Evolutionary conservation across 495 filamentous ascomycete genomes (phyloP).

Genomic region (Penicillium lividum): DNA sequence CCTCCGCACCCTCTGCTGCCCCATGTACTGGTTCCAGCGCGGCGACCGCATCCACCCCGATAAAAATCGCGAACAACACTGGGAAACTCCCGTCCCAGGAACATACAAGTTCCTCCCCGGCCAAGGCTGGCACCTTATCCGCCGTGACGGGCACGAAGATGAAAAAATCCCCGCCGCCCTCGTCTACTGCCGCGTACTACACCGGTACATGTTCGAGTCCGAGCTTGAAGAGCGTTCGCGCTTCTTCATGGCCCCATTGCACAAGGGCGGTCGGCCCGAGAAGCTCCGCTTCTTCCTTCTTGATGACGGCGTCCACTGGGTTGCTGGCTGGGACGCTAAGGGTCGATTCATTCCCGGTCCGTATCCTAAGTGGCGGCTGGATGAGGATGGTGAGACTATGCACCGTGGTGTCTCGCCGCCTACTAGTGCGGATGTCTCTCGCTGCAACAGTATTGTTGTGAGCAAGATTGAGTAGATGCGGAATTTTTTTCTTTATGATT

Average conservation of each 20-base stretch:
- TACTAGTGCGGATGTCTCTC: constrained; percentile 44
- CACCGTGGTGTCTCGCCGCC: constrained; percentile 39
- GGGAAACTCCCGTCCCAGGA: constrained; percentile 47
- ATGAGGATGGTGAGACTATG: constrained; percentile 42
- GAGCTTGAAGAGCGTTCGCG: constrained; percentile 46
- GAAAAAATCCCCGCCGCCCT: constrained; percentile 43
- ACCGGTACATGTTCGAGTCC: constrained; percentile 47
- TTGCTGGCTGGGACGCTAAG: constrained; percentile 47
- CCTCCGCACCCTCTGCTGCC: constrained; percentile 42
- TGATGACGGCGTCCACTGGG: constrained; percentile 46
- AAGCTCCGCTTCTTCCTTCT: constrained; percentile 46
- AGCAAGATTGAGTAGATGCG: constrained; percentile 32
- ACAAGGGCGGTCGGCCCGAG: constrained; percentile 37
- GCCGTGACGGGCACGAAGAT: constrained; percentile 38
- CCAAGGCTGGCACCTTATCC: constrained; percentile 47
- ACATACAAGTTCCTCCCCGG: constrained; percentile 48
- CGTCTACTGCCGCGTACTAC: constrained; percentile 50
- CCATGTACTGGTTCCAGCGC: constrained; percentile 47
- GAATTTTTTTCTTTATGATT: neutral
- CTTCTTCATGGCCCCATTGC: constrained; percentile 39
- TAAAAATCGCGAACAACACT: constrained; percentile 44
- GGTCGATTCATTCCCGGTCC: constrained; percentile 48
- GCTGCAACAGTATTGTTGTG: constrained; percentile 40
- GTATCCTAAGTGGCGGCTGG: constrained; percentile 47
- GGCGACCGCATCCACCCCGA: constrained; percentile 40